Base-by-base conservation (phyloP, 768 basidiomycete species). In the Boletus subparvulus region DNA sequence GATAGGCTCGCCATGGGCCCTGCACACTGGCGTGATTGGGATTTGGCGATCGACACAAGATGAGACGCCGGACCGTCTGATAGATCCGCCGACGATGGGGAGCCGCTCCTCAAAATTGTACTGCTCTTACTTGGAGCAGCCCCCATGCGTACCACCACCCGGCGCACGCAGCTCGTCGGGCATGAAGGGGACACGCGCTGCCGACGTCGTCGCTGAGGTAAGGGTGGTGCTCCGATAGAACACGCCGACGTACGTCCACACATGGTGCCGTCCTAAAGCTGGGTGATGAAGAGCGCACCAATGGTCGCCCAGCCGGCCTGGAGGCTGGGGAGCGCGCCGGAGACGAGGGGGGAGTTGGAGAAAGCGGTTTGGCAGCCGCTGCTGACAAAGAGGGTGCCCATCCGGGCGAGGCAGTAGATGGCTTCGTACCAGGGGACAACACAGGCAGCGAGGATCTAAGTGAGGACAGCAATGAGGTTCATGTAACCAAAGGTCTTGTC, bases 341-440 rank as follows among this genome's bases (percentile, higher is more conserved):
- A 99, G 0, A 21, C 21, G 21, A 21, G 21, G 1, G 21, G 21
- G 21, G 96, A 88, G 66, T 85, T 85, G 41, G 87, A 86, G 66
- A 98, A 99, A 1, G 84, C 78, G 32, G 80, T 79, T 39, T 87
- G 88, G 78, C 98, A 98, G 11, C 83, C 84, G 37, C 80, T 75
- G 0, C 81, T 75, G 54, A 88, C 21, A 21, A 21, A 21, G 21
- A 21, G 21, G 2, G 21, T 21, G 21, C 21, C 21, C 21, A 21
- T 21, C 85, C 97, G 97, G 0, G 92, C 96, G 39, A 98, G 85
- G 1, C 97, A 97, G 69, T 98, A 88, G 62, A 97, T 92, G 65
- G 98, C 82, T 68, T 98, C 96, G 73, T 98, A 98, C 97, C 97
- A 90, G 6, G 97, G 97, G 1, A 96, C 88, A 1, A 95, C 86